phyloP scores from a whole-genome alignment of 179 eudicot species.

The Gypsophila paniculata region DNA sequence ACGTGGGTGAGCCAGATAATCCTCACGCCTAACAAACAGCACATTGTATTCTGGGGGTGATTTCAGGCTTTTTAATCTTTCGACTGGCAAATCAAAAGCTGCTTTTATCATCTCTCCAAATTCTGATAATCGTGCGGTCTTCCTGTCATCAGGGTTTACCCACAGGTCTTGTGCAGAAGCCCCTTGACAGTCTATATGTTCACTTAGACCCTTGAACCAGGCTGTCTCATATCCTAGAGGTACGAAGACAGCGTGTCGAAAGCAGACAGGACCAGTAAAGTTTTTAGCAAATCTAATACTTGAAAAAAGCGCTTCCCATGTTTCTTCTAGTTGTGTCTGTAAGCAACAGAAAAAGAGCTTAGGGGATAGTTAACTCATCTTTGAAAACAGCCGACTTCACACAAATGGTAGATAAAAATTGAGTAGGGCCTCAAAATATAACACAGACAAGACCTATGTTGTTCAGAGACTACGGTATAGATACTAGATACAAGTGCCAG shows the following conservation, averaged over 20 bases:
- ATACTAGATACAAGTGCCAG: neutral
- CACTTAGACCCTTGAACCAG: constrained; percentile 65
- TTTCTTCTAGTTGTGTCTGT: constrained; percentile 88
- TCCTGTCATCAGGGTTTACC: constrained; percentile 62
- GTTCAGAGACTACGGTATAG: neutral
- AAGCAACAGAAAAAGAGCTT: constrained; percentile 17
- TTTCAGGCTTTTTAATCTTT: constrained; percentile 40
- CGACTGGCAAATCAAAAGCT: constrained; percentile 66
- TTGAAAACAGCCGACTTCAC: constrained; percentile 3
- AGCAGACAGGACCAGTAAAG: constrained; percentile 74
- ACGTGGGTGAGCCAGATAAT: constrained; percentile 90
- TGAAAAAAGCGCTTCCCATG: constrained; percentile 86
- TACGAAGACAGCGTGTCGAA: constrained; percentile 72
- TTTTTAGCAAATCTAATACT: constrained; percentile 75
- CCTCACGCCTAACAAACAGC: constrained; percentile 86
- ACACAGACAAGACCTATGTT: neutral
- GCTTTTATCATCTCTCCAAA: constrained; percentile 96
- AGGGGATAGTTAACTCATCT: neutral
- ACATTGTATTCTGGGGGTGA: constrained; percentile 50
- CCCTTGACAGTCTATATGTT: constrained; percentile 62
- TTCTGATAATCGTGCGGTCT: constrained; percentile 79
- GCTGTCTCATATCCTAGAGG: constrained; percentile 95
- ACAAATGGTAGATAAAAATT: constrained; percentile 2
- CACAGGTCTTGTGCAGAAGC: constrained; percentile 64
- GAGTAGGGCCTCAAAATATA: neutral